Percentiles rank a stretch among this genome's conserved stretches.
These are phyloP conservation scores for Nasturtium officinale DNA, from an alignment of 345 rosid species.

Conservation along the genomic window DNA sequence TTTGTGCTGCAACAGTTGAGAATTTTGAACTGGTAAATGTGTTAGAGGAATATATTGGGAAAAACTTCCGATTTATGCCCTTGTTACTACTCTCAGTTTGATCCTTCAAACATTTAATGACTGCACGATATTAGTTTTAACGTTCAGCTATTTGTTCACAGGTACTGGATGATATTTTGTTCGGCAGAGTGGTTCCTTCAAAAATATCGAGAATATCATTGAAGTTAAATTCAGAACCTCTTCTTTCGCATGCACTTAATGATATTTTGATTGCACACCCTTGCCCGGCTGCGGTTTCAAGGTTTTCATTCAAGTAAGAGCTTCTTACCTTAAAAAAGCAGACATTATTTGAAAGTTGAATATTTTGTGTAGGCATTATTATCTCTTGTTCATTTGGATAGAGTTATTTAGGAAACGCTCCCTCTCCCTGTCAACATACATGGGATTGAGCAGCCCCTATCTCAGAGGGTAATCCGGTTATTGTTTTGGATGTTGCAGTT, in stretches of 20 bases:
- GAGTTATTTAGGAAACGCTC: not conserved
- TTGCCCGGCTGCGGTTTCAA: constrained; percentile 79
- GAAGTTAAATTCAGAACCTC: constrained; percentile 58
- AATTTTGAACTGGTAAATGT: constrained; percentile 76
- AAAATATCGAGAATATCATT: constrained; percentile 65
- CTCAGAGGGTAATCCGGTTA: no score
- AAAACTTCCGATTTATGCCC: not conserved
- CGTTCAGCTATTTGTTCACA: constrained; percentile 36
- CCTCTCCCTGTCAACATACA: no score
- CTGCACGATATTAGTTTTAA: not conserved
- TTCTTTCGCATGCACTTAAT: constrained; percentile 71
- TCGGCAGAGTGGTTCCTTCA: constrained; percentile 52
- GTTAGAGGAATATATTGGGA: not conserved
- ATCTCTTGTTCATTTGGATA: not conserved
- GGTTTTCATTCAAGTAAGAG: constrained; percentile 79
- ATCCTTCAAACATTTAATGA: constrained; percentile 3
- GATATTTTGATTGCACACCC: constrained; percentile 79
- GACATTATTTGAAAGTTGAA: not conserved
- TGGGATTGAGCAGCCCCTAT: no score
- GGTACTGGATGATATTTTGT: constrained; percentile 79
- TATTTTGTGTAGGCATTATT: constrained; percentile 4
- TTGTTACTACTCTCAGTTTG: not conserved
- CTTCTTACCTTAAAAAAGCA: not conserved
- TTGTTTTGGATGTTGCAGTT: not conserved
- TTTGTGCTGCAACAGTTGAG: constrained; percentile 80